Percentiles rank a stretch among this genome's conserved stretches.
phyloP scores from a whole-genome alignment of 2,329 filamentous ascomycete species.

The Fusarium sp. region DNA sequence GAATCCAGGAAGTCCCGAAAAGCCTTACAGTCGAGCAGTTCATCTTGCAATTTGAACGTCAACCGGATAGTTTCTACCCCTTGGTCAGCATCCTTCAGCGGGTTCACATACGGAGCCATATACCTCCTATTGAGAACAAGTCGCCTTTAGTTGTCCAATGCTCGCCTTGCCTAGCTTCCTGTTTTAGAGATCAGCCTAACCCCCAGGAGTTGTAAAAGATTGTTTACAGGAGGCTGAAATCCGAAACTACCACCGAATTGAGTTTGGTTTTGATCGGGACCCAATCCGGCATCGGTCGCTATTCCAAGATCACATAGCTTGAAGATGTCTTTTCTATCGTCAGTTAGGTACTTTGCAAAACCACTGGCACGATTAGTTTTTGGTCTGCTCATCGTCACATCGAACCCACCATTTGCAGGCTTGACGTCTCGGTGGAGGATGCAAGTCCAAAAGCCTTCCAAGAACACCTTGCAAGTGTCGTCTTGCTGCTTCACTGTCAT shows the following conservation, averaged over 20 bases:
- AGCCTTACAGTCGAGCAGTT: neutral
- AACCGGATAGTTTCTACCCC: neutral
- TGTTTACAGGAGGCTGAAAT: neutral
- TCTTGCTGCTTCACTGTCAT: neutral
- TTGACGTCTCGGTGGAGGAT: conserved; percentile 9
- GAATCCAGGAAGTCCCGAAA: neutral
- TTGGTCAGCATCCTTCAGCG: neutral
- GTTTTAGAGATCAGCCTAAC: neutral
- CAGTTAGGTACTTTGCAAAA: neutral
- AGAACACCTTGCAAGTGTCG: rapidly evolving
- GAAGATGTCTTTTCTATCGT: neutral
- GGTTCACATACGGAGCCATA: too few species aligned
- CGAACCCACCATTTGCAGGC: neutral
- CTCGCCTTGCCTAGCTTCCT: neutral
- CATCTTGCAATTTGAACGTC: neutral
- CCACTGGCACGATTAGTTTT: too few species aligned
- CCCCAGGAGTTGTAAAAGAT: too few species aligned
- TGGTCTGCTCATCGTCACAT: too few species aligned
- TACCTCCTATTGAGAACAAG: neutral
- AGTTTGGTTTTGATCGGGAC: neutral
- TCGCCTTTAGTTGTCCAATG: neutral
- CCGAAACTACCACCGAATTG: neutral
- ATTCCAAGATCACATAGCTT: conserved; percentile 6
- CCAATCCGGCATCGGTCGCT: neutral
- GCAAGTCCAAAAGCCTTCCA: neutral